Evolutionary conservation across 306 rosid genomes (phyloP).

Genomic region (Quercus bicolor): DNA sequence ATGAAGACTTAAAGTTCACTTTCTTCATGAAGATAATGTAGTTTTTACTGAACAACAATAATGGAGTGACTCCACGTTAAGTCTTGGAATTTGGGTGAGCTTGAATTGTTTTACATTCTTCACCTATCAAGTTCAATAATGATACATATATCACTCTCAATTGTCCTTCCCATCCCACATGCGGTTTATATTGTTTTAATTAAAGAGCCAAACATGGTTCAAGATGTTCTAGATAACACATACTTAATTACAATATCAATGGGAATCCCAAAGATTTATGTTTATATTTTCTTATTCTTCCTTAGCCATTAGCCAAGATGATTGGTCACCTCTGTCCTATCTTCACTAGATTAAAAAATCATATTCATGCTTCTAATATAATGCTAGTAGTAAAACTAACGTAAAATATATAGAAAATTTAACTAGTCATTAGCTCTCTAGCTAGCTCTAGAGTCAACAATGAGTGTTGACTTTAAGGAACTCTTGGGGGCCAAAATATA

Average conservation of each 20-base stretch:
- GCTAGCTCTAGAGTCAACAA: constrained; percentile 3
- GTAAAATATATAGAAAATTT: neutral
- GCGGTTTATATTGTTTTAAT: neutral
- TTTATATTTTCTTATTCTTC: neutral
- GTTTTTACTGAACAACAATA: constrained; percentile 23
- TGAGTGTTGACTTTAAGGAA: neutral
- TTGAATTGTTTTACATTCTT: constrained; percentile 30
- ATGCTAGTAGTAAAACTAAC: neutral
- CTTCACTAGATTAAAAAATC: neutral
- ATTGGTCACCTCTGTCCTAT: neutral
- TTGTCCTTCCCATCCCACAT: constrained; percentile 14
- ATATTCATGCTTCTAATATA: neutral
- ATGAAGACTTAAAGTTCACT: constrained; percentile 6
- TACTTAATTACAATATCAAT: neutral
- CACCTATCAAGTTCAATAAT: constrained; percentile 46
- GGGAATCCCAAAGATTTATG: neutral
- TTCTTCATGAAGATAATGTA: constrained; percentile 27
- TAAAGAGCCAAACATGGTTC: constrained; percentile 28
- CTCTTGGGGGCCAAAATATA: constrained; percentile 17
- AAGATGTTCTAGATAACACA: constrained; percentile 18
- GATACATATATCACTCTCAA: constrained; percentile 28
- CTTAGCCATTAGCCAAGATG: neutral
- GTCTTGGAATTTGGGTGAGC: constrained; percentile 35
- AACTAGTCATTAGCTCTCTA: neutral
- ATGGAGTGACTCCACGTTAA: constrained; percentile 18